Evolutionary conservation across 305 asterid species (phyloP).

Genomic region (Plantago lanceolata): DNA sequence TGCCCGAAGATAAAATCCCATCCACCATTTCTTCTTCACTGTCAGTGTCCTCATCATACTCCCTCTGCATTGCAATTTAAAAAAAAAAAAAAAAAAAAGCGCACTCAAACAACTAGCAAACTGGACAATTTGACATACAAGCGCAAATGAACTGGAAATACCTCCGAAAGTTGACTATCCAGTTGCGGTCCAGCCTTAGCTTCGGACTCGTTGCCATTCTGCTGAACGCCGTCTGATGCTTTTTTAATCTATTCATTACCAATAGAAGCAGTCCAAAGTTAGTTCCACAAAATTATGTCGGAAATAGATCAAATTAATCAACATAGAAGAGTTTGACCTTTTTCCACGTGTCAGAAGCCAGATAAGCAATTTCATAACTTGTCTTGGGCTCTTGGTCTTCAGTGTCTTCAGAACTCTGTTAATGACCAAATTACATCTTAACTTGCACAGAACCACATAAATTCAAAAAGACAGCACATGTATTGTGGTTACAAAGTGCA

Average conservation of each 20-base stretch:
- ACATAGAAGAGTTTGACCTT: constrained; percentile 39
- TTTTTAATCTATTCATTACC: constrained; percentile 37
- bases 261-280: constrained; percentile 14
- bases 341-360: constrained; percentile 64
- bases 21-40: constrained; percentile 88
- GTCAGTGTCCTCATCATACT: constrained; percentile 53
- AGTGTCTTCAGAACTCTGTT: constrained; percentile 55
- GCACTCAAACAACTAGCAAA: constrained; percentile 2
- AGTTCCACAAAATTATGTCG: not conserved
- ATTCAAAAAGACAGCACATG: not conserved
- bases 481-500: too few species aligned
- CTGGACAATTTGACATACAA: constrained; percentile 17
- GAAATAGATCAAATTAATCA: constrained; percentile 2
- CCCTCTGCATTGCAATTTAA: constrained; percentile 10
- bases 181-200: constrained; percentile 24
- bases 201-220: constrained; percentile 26
- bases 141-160: constrained; percentile 25
- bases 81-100: not conserved
- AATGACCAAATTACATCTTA: constrained; percentile 10
- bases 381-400: constrained; percentile 54
- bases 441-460: constrained; percentile 13
- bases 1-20: constrained; percentile 72
- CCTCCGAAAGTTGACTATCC: constrained; percentile 43
- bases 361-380: constrained; percentile 59
- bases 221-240: constrained; percentile 34